A percentile compares a stretch with the other conserved stretches of the same genome.
phyloP scores from a whole-genome alignment of 768 basidiomycete genomes.

The Hygrophoropsis aurantiaca region DNA sequence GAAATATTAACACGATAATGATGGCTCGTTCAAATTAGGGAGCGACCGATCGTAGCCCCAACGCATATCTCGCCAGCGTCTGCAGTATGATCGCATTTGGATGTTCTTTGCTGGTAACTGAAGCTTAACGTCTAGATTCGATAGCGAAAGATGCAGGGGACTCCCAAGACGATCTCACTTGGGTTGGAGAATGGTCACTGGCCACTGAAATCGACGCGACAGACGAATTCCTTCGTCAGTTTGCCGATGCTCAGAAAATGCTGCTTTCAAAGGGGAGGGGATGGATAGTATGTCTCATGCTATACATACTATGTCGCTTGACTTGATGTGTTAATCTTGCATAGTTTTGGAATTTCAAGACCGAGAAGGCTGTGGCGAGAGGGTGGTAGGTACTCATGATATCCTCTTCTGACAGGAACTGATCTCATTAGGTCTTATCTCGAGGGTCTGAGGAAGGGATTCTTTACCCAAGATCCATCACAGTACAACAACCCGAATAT shows the following conservation, averaged over 20 bases:
- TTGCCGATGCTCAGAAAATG: conserved; percentile 78
- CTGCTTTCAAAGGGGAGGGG: conserved; percentile 59
- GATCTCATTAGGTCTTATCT: conserved; percentile 61
- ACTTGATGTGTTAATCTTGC: not conserved
- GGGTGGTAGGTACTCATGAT: conserved; percentile 53
- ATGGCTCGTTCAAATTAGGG: conserved; percentile 42
- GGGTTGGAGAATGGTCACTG: conserved; percentile 63
- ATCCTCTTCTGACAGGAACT: not conserved
- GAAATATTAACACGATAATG: too few species aligned
- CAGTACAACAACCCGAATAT: conserved; percentile 55
- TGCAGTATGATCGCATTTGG: conserved; percentile 53
- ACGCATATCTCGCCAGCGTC: conserved; percentile 63
- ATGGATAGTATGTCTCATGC: conserved; percentile 55
- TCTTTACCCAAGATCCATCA: conserved; percentile 63
- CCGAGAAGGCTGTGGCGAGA: conserved; percentile 54
- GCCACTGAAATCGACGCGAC: conserved; percentile 64
- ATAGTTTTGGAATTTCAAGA: conserved; percentile 75
- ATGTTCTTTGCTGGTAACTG: not conserved
- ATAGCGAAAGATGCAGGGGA: conserved; percentile 48
- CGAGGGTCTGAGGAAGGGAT: conserved; percentile 57
- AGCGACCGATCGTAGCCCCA: conserved; percentile 61
- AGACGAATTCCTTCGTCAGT: conserved; percentile 58
- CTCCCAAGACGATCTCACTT: conserved; percentile 47
- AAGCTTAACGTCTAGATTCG: conserved; percentile 55
- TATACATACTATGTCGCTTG: not conserved